phyloP scores from a whole-genome alignment of 2,329 filamentous ascomycete genomes.

The Venturia pyrina region DNA sequence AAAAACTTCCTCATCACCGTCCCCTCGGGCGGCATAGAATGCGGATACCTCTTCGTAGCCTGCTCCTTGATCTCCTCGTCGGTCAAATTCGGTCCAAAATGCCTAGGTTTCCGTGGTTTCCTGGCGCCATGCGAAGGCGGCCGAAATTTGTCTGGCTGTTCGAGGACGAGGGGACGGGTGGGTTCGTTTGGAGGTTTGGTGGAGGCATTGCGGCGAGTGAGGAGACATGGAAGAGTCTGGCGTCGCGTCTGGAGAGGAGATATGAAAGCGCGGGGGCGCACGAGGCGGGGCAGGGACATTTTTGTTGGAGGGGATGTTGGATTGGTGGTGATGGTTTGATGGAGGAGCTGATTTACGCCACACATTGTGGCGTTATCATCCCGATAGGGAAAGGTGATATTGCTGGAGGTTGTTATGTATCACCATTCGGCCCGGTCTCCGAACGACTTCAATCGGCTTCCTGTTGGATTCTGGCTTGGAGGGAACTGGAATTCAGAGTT shows the following conservation, averaged over 20 bases:
- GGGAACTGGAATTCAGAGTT: too few species aligned
- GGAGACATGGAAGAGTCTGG: too few species aligned
- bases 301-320: background rate
- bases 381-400: background rate
- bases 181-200: background rate
- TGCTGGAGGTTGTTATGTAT: background rate
- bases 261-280: background rate
- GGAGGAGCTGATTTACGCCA: background rate
- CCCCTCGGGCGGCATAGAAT: slow-evolving; percentile 76
- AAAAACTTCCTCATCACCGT: slow-evolving; percentile 80
- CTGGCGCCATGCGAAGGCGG: slow-evolving; percentile 78
- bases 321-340: background rate
- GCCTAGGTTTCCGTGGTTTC: slow-evolving; percentile 45
- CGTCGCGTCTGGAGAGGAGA: background rate
- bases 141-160: slow-evolving; percentile 80
- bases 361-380: background rate
- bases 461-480: too few species aligned
- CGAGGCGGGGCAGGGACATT: background rate
- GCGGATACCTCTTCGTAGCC: slow-evolving; percentile 66
- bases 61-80: slow-evolving; percentile 56
- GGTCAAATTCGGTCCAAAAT: slow-evolving; percentile 55
- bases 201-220: slow-evolving; percentile 6
- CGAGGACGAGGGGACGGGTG: slow-evolving; percentile 38
- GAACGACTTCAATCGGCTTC: background rate
- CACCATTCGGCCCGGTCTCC: background rate